Percentiles rank a stretch among this genome's conserved stretches.
These are phyloP conservation scores for Cryphonectria parasitica DNA, from an alignment of 2,329 filamentous ascomycete genomes.

Conservation along the genomic window DNA sequence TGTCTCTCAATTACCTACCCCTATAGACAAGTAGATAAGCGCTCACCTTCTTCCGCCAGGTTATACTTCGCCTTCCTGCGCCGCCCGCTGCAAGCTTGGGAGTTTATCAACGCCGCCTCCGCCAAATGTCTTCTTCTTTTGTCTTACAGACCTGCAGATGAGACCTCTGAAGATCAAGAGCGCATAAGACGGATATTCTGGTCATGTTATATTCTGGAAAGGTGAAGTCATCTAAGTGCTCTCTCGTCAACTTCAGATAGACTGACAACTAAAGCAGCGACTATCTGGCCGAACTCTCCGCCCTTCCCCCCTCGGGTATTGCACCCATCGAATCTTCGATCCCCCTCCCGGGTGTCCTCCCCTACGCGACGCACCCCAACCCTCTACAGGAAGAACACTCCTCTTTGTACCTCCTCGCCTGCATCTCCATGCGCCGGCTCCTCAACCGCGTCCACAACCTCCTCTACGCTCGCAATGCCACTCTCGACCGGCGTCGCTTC, in stretches of 20 bases:
- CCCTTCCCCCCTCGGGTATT: slow-evolving; percentile 54
- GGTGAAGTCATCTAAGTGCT: not conserved
- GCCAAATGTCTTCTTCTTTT: slow-evolving; percentile 54
- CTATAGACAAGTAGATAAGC: no score
- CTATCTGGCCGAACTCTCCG: slow-evolving; percentile 56
- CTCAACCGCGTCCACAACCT: slow-evolving; percentile 54
- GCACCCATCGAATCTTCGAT: slow-evolving; percentile 56
- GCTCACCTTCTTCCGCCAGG: not conserved
- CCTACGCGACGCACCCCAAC: slow-evolving; percentile 49
- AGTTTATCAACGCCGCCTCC: slow-evolving; percentile 53
- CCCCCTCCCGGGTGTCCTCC: slow-evolving; percentile 45
- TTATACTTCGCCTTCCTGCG: slow-evolving; percentile 56
- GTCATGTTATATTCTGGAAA: slow-evolving; percentile 59
- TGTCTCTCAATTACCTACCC: no score
- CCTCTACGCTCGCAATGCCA: slow-evolving; percentile 52
- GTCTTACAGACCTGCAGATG: slow-evolving; percentile 45
- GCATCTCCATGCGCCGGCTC: slow-evolving; percentile 54
- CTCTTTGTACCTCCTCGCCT: slow-evolving; percentile 57
- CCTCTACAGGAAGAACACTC: slow-evolving; percentile 49
- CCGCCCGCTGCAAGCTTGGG: slow-evolving; percentile 56
- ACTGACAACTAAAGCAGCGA: slow-evolving; percentile 41
- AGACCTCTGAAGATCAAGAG: slow-evolving; percentile 47
- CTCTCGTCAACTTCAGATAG: not conserved
- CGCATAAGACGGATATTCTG: slow-evolving; percentile 56
- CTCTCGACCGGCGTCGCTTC: slow-evolving; percentile 49